Percentiles rank a stretch among this genome's conserved stretches.
phyloP scores from a whole-genome alignment of 1,284 basidiomycete species.

The Apiotrichum sp. region DNA sequence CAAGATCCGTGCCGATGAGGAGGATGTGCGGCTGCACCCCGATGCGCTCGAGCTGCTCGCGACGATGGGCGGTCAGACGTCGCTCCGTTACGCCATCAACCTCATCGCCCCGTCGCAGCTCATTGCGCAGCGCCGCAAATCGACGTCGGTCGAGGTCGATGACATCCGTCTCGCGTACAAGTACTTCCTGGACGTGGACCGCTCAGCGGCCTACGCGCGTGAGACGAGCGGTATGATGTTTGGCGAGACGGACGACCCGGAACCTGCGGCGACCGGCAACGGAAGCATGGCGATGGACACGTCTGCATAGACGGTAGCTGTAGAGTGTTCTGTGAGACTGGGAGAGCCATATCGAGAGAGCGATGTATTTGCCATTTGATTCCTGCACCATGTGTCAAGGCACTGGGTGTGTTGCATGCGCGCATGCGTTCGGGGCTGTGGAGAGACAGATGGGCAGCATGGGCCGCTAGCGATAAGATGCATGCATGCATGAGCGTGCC shows the following conservation, averaged over 20 bases:
- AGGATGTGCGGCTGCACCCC: constrained; percentile 78
- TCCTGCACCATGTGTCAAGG: no score
- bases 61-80: constrained; percentile 78
- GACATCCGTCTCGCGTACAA: constrained; percentile 78
- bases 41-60: constrained; percentile 74
- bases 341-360: no score
- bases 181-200: constrained; percentile 92
- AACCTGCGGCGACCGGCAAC: not conserved
- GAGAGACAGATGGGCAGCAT: no score
- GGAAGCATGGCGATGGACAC: constrained; percentile 9
- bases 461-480: no score
- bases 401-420: no score
- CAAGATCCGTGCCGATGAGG: constrained; percentile 87
- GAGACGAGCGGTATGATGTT: constrained; percentile 69
- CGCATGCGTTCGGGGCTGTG: no score
- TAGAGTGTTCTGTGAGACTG: not conserved
- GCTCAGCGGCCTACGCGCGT: constrained; percentile 82
- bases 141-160: constrained; percentile 67
- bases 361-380: no score
- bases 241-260: constrained; percentile 26
- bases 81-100: constrained; percentile 83
- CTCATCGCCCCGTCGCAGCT: constrained; percentile 84
- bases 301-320: constrained; percentile 5
- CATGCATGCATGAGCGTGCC: no score
- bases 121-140: constrained; percentile 72